Evolutionary conservation across 257 asterid species (phyloP).

Genomic region (Ajuga chamaepitys): DNA sequence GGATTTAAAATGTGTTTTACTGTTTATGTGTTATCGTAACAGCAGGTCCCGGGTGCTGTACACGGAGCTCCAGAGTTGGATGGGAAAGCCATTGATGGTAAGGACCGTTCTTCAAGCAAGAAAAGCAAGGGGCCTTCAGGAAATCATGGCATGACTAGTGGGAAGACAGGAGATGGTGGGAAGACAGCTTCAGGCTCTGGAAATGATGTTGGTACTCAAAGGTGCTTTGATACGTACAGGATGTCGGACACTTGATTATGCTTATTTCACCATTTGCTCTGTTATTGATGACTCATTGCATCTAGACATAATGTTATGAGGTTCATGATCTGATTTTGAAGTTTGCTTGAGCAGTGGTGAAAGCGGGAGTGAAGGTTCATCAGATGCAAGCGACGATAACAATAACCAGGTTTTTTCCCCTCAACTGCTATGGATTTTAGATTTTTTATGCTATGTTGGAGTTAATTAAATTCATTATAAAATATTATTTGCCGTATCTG

Average conservation of each 20-base stretch:
- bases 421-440: not conserved
- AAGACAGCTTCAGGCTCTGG: slow-evolving; percentile 80
- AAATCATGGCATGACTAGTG: slow-evolving; percentile 35
- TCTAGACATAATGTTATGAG: not conserved
- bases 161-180: slow-evolving; percentile 52
- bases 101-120: slow-evolving; percentile 49
- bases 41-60: slow-evolving; percentile 46
- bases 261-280: not conserved
- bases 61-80: slow-evolving; percentile 54
- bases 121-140: slow-evolving; percentile 46
- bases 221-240: slow-evolving; percentile 34
- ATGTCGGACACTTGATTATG: not conserved
- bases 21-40: slow-evolving; percentile 12
- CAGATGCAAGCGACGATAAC: slow-evolving; percentile 80
- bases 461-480: not conserved
- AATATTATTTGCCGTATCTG: not conserved
- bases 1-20: not conserved
- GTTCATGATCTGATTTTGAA: slow-evolving; percentile 19
- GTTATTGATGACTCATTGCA: not conserved
- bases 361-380: slow-evolving; percentile 79
- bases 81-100: slow-evolving; percentile 54
- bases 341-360: slow-evolving; percentile 63
- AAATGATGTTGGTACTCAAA: slow-evolving; percentile 77
- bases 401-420: slow-evolving; percentile 45
- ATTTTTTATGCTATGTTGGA: not conserved